Conservation (phyloP, 2,329 filamentous ascomycete species). For the Keithomyces neogunnii region DNA sequence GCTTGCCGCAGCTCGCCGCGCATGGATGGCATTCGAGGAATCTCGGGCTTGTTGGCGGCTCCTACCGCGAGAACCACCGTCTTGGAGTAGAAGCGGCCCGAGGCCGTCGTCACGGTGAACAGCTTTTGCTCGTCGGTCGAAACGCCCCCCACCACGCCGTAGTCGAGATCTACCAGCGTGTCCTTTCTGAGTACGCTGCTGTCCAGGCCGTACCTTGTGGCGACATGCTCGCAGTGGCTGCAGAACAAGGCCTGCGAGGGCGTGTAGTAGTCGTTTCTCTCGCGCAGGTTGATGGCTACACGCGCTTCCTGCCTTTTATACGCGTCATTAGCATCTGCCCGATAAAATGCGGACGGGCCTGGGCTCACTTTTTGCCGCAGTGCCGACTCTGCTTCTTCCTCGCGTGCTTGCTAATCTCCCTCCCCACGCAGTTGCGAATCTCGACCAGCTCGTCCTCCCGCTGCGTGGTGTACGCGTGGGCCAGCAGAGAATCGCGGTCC, state of each 20-base stretch:
- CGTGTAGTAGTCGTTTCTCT: conserved; percentile 61
- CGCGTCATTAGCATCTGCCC: neutral
- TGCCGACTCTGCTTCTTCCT: conserved; percentile 49
- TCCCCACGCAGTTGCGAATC: conserved; percentile 67
- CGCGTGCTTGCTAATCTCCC: conserved; percentile 71
- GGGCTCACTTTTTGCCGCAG: conserved; percentile 35
- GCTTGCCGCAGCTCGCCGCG: conserved; percentile 26
- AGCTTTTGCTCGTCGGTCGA: conserved; percentile 42
- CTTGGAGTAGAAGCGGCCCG: conserved; percentile 45
- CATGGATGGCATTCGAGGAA: conserved; percentile 31
- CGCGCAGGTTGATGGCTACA: conserved; percentile 54
- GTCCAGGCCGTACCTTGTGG: conserved; percentile 40
- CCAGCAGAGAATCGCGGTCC: conserved; percentile 65
- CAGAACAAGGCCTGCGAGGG: conserved; percentile 54
- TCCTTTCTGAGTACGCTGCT: conserved; percentile 51
- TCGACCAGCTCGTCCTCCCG: conserved; percentile 59
- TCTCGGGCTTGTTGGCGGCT: conserved; percentile 50
- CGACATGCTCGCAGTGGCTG: conserved; percentile 52
- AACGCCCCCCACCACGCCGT: conserved; percentile 36
- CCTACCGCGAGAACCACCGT: conserved; percentile 64
- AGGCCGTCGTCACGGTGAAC: conserved; percentile 56
- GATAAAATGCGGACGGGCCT: no score
- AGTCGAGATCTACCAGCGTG: conserved; percentile 52
- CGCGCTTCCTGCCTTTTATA: conserved; percentile 28
- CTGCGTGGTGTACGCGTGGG: conserved; percentile 54